Percentiles rank a stretch among this genome's conserved stretches.
Evolutionary conservation across 371 early-diverging fungal genomes (phyloP).

Genomic region (Actinomortierella ambigua): DNA sequence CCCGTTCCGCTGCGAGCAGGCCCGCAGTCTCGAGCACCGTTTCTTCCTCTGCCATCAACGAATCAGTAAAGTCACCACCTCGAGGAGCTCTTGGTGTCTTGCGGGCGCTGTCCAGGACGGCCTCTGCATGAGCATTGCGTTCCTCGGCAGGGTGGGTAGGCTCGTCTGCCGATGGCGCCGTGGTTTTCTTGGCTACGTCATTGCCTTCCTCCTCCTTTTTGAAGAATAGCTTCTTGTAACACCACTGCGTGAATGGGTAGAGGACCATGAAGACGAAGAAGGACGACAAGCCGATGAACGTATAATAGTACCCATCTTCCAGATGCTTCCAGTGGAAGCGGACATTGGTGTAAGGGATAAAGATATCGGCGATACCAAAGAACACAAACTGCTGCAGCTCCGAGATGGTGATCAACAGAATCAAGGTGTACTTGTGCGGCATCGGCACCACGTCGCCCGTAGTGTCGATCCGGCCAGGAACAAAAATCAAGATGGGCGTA

Average conservation of each 20-base stretch:
- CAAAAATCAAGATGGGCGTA: conserved; percentile 24
- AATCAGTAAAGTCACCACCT: no score
- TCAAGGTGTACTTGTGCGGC: conserved; percentile 23
- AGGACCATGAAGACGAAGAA: conserved; percentile 23
- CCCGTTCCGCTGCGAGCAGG: no score
- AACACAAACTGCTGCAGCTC: conserved; percentile 7
- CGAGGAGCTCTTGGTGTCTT: no score
- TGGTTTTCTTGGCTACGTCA: background rate
- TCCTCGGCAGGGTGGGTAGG: no score
- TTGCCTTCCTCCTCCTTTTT: conserved; percentile 3
- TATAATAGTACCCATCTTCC: conserved; percentile 8
- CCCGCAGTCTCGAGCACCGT: no score
- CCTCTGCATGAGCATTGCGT: no score
- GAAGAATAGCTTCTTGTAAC: conserved; percentile 7
- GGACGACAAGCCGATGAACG: conserved; percentile 10
- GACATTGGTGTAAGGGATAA: conserved; percentile 27
- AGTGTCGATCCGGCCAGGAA: conserved; percentile 28
- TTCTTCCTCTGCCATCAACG: no score
- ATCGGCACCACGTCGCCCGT: conserved; percentile 10
- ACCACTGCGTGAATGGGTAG: conserved; percentile 20
- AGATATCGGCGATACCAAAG: conserved; percentile 7
- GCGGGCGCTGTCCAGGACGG: no score
- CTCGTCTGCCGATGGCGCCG: no score
- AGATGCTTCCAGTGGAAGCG: conserved; percentile 17
- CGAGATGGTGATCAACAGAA: conserved; percentile 12